Evolutionary conservation across 1,284 basidiomycete species (phyloP).

Genomic region (Pterulicium gracile): DNA sequence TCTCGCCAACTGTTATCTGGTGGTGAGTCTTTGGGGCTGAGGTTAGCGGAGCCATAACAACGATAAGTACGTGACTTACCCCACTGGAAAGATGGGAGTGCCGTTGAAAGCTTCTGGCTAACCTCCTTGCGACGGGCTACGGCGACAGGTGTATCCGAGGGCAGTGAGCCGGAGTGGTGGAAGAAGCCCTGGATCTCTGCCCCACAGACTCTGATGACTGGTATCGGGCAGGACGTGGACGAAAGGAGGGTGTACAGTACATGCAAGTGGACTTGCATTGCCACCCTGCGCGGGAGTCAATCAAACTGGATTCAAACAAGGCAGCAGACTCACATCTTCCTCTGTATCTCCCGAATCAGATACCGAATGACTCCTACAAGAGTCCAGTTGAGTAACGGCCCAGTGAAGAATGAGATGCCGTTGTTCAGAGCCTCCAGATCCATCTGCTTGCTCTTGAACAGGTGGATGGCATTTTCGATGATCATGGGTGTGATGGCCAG

Average conservation of each 20-base stretch:
- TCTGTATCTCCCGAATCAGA: slow-evolving; percentile 48
- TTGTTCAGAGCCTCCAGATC: slow-evolving; percentile 58
- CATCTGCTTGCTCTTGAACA: slow-evolving; percentile 38
- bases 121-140: slow-evolving; percentile 27
- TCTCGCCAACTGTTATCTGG: slow-evolving; percentile 25
- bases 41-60: not conserved
- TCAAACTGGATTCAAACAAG: slow-evolving; percentile 1
- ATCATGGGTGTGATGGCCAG: slow-evolving; percentile 56
- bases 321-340: slow-evolving; percentile 35
- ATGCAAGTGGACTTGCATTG: slow-evolving; percentile 36
- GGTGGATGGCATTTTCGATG: slow-evolving; percentile 49
- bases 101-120: slow-evolving; percentile 1
- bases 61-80: not conserved
- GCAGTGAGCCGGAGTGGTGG: slow-evolving; percentile 21
- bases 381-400: slow-evolving; percentile 68
- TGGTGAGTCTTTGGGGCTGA: slow-evolving; percentile 11
- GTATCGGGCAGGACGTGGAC: slow-evolving; percentile 50
- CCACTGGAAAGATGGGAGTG: not conserved
- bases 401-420: slow-evolving; percentile 67
- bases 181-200: slow-evolving; percentile 43
- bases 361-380: slow-evolving; percentile 60
- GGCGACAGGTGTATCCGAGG: slow-evolving; percentile 24
- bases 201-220: slow-evolving; percentile 55
- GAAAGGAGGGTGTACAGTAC: slow-evolving; percentile 56
- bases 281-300: slow-evolving; percentile 18